Evolutionary conservation across 2,329 filamentous ascomycete species (phyloP).

Genomic region (Colletotrichum sp.): DNA sequence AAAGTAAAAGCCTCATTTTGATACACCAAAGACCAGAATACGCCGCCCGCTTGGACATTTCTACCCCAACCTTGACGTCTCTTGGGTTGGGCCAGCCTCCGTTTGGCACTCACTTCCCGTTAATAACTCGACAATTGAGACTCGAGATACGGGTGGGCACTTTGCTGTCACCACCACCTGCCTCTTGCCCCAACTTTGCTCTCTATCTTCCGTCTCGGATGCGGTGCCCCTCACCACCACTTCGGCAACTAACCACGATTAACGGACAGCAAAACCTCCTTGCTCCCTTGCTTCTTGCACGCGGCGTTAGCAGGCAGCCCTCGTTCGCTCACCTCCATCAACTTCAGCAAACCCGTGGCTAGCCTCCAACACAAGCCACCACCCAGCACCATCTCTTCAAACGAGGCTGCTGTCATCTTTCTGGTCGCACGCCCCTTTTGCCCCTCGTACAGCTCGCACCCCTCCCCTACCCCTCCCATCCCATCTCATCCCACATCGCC

Average conservation of each 20-base stretch:
- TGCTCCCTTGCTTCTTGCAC: slow-evolving; percentile 17
- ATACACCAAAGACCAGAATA: background rate
- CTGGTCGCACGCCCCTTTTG: slow-evolving; percentile 4
- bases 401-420: slow-evolving; percentile 8
- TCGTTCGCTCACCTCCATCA: background rate
- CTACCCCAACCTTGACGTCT: background rate
- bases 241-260: slow-evolving; percentile 14
- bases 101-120: background rate
- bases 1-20: background rate
- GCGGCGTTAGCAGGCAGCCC: background rate
- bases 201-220: background rate
- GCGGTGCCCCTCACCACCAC: slow-evolving; percentile 7
- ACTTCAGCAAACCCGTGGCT: background rate
- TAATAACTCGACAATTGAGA: background rate
- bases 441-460: background rate
- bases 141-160: background rate
- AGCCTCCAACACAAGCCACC: background rate
- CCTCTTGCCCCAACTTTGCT: background rate
- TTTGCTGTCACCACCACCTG: background rate
- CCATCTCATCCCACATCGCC: slow-evolving; percentile 16
- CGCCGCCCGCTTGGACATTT: background rate
- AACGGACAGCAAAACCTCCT: background rate
- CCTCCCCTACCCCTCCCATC: slow-evolving; percentile 2
- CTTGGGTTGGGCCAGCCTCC: background rate
- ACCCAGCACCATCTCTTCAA: background rate